Evolutionary conservation across 176 grass and related monocot species (phyloP).

Genomic region (Rhynchospora pubera): DNA sequence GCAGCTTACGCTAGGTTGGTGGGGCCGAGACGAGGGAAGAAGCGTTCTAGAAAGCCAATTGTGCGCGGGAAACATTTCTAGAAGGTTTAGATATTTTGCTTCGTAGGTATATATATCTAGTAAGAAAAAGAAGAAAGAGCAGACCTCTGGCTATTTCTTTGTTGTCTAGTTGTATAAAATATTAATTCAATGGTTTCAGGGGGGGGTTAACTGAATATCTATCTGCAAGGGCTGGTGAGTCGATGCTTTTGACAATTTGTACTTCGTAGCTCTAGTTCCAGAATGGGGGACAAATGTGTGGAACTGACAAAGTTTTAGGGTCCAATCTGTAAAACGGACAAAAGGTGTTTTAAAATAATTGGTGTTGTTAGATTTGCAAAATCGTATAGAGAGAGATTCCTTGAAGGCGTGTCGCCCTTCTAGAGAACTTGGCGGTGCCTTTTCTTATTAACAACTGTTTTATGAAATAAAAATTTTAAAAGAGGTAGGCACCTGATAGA

Average conservation of each 20-base stretch:
- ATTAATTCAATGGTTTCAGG: not conserved
- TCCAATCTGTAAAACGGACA: not conserved
- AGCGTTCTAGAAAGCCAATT: not conserved
- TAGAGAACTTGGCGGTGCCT: not conserved
- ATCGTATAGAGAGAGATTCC: not conserved
- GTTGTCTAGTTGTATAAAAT: constrained; percentile 7
- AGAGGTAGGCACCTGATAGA: not conserved
- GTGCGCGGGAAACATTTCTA: not conserved
- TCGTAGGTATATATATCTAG: not conserved
- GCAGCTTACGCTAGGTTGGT: constrained; percentile 1
- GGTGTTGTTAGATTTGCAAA: not conserved
- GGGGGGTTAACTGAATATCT: not conserved
- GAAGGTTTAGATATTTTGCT: constrained; percentile 25
- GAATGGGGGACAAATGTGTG: not conserved
- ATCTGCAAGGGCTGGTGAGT: not conserved
- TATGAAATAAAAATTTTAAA: not conserved
- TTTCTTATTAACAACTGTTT: not conserved
- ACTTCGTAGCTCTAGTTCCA: not conserved
- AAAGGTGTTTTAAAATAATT: not conserved
- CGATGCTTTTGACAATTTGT: not conserved
- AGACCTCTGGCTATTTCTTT: not conserved
- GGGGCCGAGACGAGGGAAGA: not conserved
- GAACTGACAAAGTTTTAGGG: not conserved
- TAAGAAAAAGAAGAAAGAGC: not conserved
- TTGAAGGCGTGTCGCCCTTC: not conserved